Base-by-base conservation (phyloP, 805 yeast species). In the Saccharomycopsis oosterbeekiorum region DNA sequence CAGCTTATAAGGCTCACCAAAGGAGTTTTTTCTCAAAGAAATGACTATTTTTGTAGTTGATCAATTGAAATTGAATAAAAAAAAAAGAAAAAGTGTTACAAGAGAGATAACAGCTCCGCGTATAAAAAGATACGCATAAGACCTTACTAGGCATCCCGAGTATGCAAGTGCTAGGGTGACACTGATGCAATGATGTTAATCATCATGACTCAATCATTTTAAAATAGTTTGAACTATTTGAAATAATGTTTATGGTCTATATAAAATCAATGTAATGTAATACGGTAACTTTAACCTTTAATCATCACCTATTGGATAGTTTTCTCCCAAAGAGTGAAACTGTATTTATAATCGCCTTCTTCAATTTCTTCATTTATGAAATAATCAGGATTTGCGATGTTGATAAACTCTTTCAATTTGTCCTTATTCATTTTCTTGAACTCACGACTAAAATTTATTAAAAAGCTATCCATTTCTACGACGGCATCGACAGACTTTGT, bases 381-480 rank as follows among this genome's bases (percentile, higher is more conserved):
- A 56, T 59, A 55, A 17, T 70, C 73, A 1, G 72, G 70, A 12
- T 66, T 61, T 6, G 67, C 66, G 11, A 47, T 14, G 2, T 77
- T 80, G 0, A 77, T 71, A 51, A 75, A 76, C 17, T 70, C 66
- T 42, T 70, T 67, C 56, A 88, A 73, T 3, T 71, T 77, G 0
- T 65, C 62, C 64, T 75, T 75, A 2, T 59, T 61, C 80, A 87
- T 80, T 34, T 71, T 60, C 4, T 43, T 43, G 19, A 56, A 42
- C 21, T 47, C 34, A 15, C 10, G 26, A 9, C 15, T 5, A 12
- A 47, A 47, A 15, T 47, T 14, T 12, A 12, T 24, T 10, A 92
- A 78, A 67, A 81, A 88, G 0, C 96, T 83, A 72, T 92, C 98
- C 78, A 91, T 82, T 15, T 78, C 80, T 47, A 47, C 10, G 4